Conservation (phyloP, 768 basidiomycete genomes). For the Filobasidium wieringae region DNA sequence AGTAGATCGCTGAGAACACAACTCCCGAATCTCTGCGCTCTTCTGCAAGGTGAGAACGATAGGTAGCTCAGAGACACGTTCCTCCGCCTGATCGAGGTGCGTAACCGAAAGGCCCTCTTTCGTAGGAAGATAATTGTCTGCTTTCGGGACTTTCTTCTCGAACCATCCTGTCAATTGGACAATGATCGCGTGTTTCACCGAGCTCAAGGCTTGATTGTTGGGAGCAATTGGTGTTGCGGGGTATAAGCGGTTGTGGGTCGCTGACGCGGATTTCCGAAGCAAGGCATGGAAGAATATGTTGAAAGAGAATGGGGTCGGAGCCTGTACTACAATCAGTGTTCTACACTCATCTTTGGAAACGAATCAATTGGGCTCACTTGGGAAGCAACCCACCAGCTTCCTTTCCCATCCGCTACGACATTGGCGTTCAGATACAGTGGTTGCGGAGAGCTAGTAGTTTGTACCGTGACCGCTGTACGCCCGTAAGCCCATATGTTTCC, state of each 20-base stretch:
- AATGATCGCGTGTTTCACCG: slow-evolving; percentile 19
- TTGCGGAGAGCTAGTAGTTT: not conserved
- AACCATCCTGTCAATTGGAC: slow-evolving; percentile 37
- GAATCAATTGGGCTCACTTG: slow-evolving; percentile 27
- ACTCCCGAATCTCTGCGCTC: not conserved
- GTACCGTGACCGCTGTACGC: slow-evolving; percentile 25
- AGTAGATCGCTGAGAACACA: not conserved
- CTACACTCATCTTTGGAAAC: not conserved
- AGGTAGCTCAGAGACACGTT: not conserved
- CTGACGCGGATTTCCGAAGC: slow-evolving; percentile 18
- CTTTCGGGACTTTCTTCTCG: slow-evolving; percentile 32
- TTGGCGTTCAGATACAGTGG: slow-evolving; percentile 36
- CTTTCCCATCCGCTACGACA: slow-evolving; percentile 28
- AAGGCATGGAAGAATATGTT: slow-evolving; percentile 30
- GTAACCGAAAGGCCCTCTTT: no score
- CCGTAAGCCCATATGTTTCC: slow-evolving; percentile 34
- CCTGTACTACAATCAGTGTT: slow-evolving; percentile 16
- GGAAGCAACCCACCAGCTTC: slow-evolving; percentile 34
- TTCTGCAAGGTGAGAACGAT: not conserved
- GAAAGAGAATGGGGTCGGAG: slow-evolving; percentile 30
- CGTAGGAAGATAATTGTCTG: slow-evolving; percentile 35
- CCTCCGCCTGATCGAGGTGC: not conserved
- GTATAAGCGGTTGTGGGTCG: slow-evolving; percentile 13
- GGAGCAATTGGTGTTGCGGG: not conserved
- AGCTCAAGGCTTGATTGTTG: slow-evolving; percentile 3